Percentiles rank a stretch among this genome's conserved stretches.
Conservation (phyloP, 1,284 basidiomycete species). For the Irpex sp. region DNA sequence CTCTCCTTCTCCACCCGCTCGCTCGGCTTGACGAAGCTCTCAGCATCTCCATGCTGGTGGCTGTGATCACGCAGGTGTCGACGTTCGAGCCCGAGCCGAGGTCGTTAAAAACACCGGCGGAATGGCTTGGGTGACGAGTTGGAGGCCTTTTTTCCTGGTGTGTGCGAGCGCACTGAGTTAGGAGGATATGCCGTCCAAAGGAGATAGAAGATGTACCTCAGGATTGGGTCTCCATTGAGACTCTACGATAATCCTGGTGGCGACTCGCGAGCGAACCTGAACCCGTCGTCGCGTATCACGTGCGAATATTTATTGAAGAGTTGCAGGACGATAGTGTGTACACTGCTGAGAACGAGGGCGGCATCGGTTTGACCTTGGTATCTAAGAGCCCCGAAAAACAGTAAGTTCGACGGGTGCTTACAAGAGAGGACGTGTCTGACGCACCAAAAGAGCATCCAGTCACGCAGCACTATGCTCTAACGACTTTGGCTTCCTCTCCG, state of each 20-base stretch:
- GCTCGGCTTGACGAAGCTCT: slow-evolving; percentile 93
- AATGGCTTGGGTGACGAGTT: slow-evolving; percentile 91
- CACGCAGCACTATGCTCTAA: slow-evolving; percentile 80
- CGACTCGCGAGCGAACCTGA: slow-evolving; percentile 93
- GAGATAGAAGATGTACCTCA: too few species aligned
- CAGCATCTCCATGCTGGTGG: slow-evolving; percentile 86
- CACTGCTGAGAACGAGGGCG: slow-evolving; percentile 96
- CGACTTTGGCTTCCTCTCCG: slow-evolving; percentile 91
- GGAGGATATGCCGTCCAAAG: too few species aligned
- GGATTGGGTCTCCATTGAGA: slow-evolving; percentile 48
- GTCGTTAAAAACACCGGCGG: slow-evolving; percentile 99
- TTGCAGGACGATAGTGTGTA: slow-evolving; percentile 90
- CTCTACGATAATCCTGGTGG: slow-evolving; percentile 96
- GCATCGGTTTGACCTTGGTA: slow-evolving; percentile 94
- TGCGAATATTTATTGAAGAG: slow-evolving; percentile 97
- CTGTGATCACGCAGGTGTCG: slow-evolving; percentile 95
- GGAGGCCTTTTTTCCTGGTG: slow-evolving; percentile 88
- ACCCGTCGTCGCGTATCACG: slow-evolving; percentile 99
- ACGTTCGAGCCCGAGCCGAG: slow-evolving; percentile 97
- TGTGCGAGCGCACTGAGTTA: too few species aligned
- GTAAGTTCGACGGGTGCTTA: slow-evolving; percentile 21
- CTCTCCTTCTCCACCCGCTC: slow-evolving; percentile 87
- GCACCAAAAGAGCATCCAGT: slow-evolving; percentile 87
- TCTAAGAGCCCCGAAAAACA: slow-evolving; percentile 46
- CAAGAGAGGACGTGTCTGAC: slow-evolving; percentile 25